Evolutionary conservation across 2,329 filamentous ascomycete species (phyloP), one percentile per base, ranked within the genome.

Genomic region (Xylariaceae sp.): DNA sequence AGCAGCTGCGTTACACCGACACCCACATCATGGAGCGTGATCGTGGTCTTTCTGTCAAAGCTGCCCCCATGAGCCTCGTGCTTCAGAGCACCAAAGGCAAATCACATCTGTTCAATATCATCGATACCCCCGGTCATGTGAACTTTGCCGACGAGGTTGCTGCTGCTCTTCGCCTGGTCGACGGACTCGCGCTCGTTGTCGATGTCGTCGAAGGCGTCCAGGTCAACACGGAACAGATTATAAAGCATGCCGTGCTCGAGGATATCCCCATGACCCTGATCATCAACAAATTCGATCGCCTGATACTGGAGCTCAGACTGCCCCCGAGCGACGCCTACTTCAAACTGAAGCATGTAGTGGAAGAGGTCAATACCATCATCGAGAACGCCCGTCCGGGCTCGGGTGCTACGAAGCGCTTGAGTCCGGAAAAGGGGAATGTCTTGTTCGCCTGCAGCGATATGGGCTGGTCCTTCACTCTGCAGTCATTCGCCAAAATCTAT

Each of bases 181-280:
- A 99, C 66, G 94, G 94, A 52, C 84, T 97, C 19, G 92, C 95
- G 45, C 74, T 99, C 43, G 86, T 99, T 12, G 91, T 99, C 14
- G 94, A 99, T 67, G 90, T 96, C 18, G 89, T 99, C 1, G 94
- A 99, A 69, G 94, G 94, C n/a, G 91, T 99, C n/a, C 94, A 97
- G 72, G 81, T 94, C 62, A 96, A 96, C 68, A 95, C 94, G 0
- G 92, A 99, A 71, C 89, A 96, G 67, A 91, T 96, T 62, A 96
- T 99, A 72, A 95, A 90, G 71, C 90, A 99, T 68, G 91, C 91
- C 2, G 87, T 96, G 3, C 76, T 96, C 27, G 89, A 96, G 66
- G 89, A 90, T 60, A 77, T 97, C 5, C 92, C 94, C 1, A 72
- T 99, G 59, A 94, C 90, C 0, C 75, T 99, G 53, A 83, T 99